Evolutionary conservation across 2,329 filamentous ascomycete genomes (phyloP), one percentile per base, ranked within the genome.

Genomic region (Talaromyces albobiverticillius): DNA sequence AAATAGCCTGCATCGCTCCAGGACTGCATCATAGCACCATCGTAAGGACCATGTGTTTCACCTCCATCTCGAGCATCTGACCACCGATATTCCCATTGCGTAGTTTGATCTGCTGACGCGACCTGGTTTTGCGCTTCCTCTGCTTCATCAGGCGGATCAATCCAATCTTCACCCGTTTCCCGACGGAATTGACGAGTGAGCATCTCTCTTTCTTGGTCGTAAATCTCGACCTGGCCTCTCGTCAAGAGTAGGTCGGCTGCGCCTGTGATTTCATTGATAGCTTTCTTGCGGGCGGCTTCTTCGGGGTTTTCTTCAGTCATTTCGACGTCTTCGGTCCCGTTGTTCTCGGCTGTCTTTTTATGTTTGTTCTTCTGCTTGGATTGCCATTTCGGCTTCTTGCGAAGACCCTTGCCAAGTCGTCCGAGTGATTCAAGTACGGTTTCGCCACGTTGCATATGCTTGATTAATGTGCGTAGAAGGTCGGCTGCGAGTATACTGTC

Each of bases 1-100:
- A 99, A 99, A 69, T 97, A 97, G 2, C 94, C 94, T 22, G 90
- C 90, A 58, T 89, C 85, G 61, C 88, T 85, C 94, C 94, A 99
- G 2, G 89, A 88, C 63, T 85, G 83, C 94, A 99, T 97, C 34
- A 87, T 93, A 4, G 80, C 70, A 7, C 81, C 83, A 66, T 96
- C 90, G 69, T 91, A 99, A 0, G 94, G 93, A 0, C 94, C 94
- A 70, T 99, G 90, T 55, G 82, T 82, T 46, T 83, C 81, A 10
- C 83, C 89, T 25, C 84, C 88, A 65, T 96, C 93, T 38, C 91
- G 81, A 16, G 89, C 90, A 68, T 96, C 91, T 36, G 85, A 86
- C 94, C 94, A 99, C 55, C 90, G 82, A 69, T 90, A 99, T 71
- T 97, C 89, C 92, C 93, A 99, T 78, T 83, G 82, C 32, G 74